Conservation (phyloP, 495 filamentous ascomycete species). For the Cudoniella acicularis region DNA sequence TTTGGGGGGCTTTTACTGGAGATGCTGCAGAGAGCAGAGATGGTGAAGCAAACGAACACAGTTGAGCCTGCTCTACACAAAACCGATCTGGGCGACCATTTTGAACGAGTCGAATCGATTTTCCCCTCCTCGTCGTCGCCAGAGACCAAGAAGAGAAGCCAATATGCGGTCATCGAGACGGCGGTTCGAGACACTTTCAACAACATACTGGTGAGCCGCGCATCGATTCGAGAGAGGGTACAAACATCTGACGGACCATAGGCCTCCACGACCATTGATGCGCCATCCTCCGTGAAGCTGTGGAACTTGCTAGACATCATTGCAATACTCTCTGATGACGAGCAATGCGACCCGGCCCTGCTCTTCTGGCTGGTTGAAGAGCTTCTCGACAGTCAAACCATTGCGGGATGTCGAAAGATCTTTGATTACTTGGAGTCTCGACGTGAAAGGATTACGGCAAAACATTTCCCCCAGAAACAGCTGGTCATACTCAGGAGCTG, state of each 20-base stretch:
- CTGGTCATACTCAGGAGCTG: conserved; percentile 85
- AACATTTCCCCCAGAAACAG: conserved; percentile 80
- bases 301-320: conserved; percentile 94
- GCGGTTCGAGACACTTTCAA: conserved; percentile 77
- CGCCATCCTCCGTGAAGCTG: conserved; percentile 70
- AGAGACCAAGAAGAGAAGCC: conserved; percentile 38
- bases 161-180: conserved; percentile 68
- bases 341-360: conserved; percentile 79
- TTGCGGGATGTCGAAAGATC: conserved; percentile 80
- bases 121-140: conserved; percentile 6
- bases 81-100: conserved; percentile 48
- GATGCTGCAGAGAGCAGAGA: conserved; percentile 60
- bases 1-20: conserved; percentile 53
- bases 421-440: conserved; percentile 95
- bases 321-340: conserved; percentile 77
- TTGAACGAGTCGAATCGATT: conserved; percentile 17
- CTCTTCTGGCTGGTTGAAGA: conserved; percentile 92
- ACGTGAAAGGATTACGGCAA: conserved; percentile 78
- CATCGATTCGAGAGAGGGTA: conserved; percentile 12
- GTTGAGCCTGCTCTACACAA: conserved; percentile 79
- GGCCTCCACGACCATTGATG: conserved; percentile 67
- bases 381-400: conserved; percentile 91
- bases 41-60: conserved; percentile 58
- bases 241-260: conserved; percentile 35
- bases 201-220: conserved; percentile 59